These are phyloP conservation scores for Aspergillus affinis DNA, from an alignment of 495 filamentous ascomycete genomes.

Conservation along the genomic window DNA sequence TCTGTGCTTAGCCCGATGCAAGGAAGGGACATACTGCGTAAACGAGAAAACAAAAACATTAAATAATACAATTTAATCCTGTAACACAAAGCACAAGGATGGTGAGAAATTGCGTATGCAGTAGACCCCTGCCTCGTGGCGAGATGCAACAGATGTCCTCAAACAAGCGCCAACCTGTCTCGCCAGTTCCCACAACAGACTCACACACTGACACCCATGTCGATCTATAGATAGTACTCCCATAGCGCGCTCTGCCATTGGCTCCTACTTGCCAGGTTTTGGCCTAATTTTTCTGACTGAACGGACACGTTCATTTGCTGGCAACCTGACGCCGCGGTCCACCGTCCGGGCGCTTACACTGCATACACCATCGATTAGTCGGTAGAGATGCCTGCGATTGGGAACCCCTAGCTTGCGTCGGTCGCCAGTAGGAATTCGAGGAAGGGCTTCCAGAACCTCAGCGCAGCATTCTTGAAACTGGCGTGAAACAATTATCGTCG, in stretches of 20 bases:
- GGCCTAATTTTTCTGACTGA: neutral
- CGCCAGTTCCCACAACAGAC: too few species aligned
- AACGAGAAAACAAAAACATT: too few species aligned
- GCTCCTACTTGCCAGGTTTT: neutral
- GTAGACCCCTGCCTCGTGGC: too few species aligned
- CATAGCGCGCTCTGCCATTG: neutral
- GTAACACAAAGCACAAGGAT: slow-evolving; percentile 2
- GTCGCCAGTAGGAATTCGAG: slow-evolving; percentile 2
- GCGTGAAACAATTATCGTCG: slow-evolving; percentile 5
- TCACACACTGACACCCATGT: neutral
- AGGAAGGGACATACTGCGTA: neutral
- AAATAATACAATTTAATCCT: too few species aligned
- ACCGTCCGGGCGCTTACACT: slow-evolving; percentile 2
- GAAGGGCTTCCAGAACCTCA: slow-evolving; percentile 5
- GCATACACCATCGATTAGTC: too few species aligned
- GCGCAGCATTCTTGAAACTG: slow-evolving; percentile 6
- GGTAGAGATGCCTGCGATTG: neutral
- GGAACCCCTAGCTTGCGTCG: neutral
- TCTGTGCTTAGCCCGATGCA: neutral
- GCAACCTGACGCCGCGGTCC: too few species aligned
- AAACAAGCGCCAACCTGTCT: slow-evolving; percentile 7
- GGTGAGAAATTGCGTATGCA: neutral
- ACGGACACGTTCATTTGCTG: neutral
- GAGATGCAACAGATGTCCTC: neutral
- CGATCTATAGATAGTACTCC: slow-evolving; percentile 5